phyloP scores from a whole-genome alignment of 169 alveolate genomes.

The Theileria parva region DNA sequence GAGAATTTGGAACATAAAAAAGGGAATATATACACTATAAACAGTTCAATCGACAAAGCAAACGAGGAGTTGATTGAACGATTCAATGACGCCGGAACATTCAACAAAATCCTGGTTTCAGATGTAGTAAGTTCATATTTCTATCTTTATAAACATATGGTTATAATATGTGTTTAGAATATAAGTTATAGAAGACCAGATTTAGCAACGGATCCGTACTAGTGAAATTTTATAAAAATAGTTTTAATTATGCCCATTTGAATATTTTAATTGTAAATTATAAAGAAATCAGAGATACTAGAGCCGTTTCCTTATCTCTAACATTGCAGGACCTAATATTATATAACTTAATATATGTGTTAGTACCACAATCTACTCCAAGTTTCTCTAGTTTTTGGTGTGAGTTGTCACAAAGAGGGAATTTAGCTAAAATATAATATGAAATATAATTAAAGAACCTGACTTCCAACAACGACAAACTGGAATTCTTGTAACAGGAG shows the following conservation, averaged over 20 bases:
- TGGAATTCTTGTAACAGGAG: slow-evolving; percentile 65
- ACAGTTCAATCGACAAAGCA: slow-evolving; percentile 44
- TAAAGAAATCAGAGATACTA: background rate
- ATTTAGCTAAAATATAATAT: slow-evolving; percentile 56
- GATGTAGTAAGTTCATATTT: slow-evolving; percentile 58
- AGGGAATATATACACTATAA: slow-evolving; percentile 18
- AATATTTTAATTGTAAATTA: background rate
- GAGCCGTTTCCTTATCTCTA: slow-evolving; percentile 62
- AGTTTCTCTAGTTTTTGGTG: slow-evolving; percentile 78
- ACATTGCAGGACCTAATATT: slow-evolving; percentile 69
- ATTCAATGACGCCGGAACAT: slow-evolving; percentile 71
- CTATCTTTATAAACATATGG: background rate
- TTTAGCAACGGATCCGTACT: slow-evolving; percentile 1
- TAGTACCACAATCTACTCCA: slow-evolving; percentile 75
- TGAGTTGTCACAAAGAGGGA: slow-evolving; percentile 83
- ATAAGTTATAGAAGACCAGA: slow-evolving; percentile 60
- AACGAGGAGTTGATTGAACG: slow-evolving; percentile 70
- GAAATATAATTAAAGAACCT: slow-evolving; percentile 21
- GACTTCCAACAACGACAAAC: slow-evolving; percentile 83
- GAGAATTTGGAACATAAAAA: slow-evolving; percentile 20
- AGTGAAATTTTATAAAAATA: background rate
- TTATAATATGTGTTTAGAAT: slow-evolving; percentile 14
- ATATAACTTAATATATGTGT: background rate
- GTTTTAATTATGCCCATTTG: background rate
- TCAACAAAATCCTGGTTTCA: slow-evolving; percentile 66